A percentile compares a stretch with the other conserved stretches of the same genome.
Evolutionary conservation across 1,139 yeast species (phyloP).

Genomic region (Petasospora fabianii): DNA sequence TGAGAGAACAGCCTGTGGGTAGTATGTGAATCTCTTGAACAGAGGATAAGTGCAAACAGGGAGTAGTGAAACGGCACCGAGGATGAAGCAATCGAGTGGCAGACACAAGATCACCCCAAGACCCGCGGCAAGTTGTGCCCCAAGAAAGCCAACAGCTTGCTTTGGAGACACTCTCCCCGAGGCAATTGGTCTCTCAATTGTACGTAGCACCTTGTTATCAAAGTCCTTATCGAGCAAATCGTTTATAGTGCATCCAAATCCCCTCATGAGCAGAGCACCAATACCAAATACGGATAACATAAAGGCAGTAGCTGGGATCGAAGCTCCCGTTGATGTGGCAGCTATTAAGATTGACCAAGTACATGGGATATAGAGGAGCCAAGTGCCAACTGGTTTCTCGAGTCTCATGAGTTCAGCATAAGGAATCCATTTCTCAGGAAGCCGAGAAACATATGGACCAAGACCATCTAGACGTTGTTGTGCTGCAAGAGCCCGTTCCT

Average conservation of each 20-base stretch:
- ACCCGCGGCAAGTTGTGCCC: slow-evolving; percentile 72
- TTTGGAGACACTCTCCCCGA: slow-evolving; percentile 72
- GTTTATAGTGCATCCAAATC: slow-evolving; percentile 96
- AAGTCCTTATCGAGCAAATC: slow-evolving; percentile 81
- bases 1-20: slow-evolving; percentile 83
- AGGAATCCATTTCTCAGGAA: slow-evolving; percentile 77
- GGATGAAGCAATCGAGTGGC: slow-evolving; percentile 75
- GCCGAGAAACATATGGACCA: slow-evolving; percentile 53
- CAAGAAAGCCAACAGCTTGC: slow-evolving; percentile 73
- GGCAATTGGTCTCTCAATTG: slow-evolving; percentile 87
- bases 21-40: slow-evolving; percentile 90
- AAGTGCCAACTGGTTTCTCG: slow-evolving; percentile 93
- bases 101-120: slow-evolving; percentile 65
- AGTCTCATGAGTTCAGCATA: slow-evolving; percentile 88
- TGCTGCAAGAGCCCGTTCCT: slow-evolving; percentile 55
- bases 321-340: slow-evolving; percentile 67
- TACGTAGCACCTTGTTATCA: slow-evolving; percentile 82
- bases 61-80: slow-evolving; percentile 79
- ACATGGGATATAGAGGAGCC: slow-evolving; percentile 75
- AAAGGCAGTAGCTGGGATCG: slow-evolving; percentile 54
- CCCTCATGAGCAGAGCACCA: slow-evolving; percentile 91
- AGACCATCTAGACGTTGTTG: slow-evolving; percentile 54
- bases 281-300: slow-evolving; percentile 67
- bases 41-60: slow-evolving; percentile 86
- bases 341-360: slow-evolving; percentile 65